These are phyloP conservation scores for Schwanniomyces occidentalis DNA, from an alignment of 805 yeast species.

Conservation along the genomic window DNA sequence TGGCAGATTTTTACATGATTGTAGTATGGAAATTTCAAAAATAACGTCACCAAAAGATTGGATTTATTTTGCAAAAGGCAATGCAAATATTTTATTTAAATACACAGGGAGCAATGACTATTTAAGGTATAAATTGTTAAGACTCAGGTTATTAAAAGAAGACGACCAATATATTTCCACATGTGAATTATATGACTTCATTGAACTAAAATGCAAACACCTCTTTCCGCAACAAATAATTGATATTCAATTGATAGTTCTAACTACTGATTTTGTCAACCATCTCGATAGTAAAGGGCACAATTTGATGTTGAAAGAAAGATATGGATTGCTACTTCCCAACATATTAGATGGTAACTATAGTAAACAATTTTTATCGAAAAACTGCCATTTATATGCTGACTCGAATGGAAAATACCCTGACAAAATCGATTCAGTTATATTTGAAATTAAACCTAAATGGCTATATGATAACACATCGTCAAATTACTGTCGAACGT, in stretches of 20 bases:
- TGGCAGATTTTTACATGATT: too few relatives aligned
- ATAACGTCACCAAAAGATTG: conserved; percentile 40
- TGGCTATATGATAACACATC: conserved; percentile 52
- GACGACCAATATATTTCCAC: conserved; percentile 38
- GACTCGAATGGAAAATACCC: conserved; percentile 5
- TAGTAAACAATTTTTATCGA: conserved; percentile 26
- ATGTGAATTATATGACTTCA: conserved; percentile 41
- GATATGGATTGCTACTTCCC: conserved; percentile 45
- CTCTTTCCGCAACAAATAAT: conserved; percentile 30
- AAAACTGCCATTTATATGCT: conserved; percentile 34
- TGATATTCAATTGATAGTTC: conserved; percentile 31
- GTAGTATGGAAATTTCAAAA: conserved; percentile 37
- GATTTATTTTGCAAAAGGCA: conserved; percentile 47
- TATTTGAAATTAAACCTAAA: conserved; percentile 60
- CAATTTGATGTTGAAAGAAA: conserved; percentile 37
- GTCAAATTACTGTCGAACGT: conserved; percentile 54
- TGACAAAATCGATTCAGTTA: conserved; percentile 15
- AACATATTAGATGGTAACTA: conserved; percentile 38
- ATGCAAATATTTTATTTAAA: conserved; percentile 48
- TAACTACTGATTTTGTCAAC: conserved; percentile 30
- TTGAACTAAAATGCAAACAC: conserved; percentile 33
- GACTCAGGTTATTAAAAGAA: conserved; percentile 36
- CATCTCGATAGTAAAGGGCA: conserved; percentile 26
- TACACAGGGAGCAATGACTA: conserved; percentile 37
- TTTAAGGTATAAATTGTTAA: conserved; percentile 36